phyloP scores from a whole-genome alignment of 202 grass and related monocot species.

The Dendrocalamus latiflorus region DNA sequence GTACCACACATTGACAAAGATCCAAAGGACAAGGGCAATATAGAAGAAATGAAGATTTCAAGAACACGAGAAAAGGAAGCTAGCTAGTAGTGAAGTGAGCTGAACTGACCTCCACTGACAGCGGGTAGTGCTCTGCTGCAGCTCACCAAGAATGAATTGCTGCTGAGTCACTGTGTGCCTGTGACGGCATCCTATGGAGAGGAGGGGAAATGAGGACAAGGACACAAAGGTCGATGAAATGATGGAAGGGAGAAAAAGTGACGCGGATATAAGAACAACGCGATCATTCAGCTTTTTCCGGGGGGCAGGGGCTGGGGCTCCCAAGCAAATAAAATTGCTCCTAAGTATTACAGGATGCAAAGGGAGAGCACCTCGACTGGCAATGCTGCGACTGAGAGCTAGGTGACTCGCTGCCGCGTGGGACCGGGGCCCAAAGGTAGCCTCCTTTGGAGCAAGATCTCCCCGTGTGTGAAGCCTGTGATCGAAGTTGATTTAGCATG shows the following conservation, averaged over 20 bases:
- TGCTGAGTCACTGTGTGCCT: conserved; percentile 15
- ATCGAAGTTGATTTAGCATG: background rate
- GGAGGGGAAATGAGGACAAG: conserved; percentile 23
- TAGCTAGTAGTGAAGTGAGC: background rate
- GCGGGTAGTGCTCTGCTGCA: conserved; percentile 15
- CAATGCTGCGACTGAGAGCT: background rate
- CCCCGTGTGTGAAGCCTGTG: background rate
- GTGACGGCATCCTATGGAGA: conserved; percentile 37
- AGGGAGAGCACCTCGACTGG: background rate
- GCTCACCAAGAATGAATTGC: conserved; percentile 36
- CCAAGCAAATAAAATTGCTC: conserved; percentile 28
- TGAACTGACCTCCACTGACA: conserved; percentile 41
- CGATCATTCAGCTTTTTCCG: background rate
- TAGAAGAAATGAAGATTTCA: conserved; percentile 7
- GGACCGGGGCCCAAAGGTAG: background rate
- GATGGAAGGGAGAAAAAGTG: conserved; percentile 21
- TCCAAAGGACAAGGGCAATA: conserved; percentile 2
- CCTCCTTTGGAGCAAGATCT: background rate
- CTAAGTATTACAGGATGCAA: background rate
- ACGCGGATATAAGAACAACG: conserved; percentile 23
- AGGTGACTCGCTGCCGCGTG: background rate
- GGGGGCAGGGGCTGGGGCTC: conserved; percentile 19
- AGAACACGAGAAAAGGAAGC: conserved; percentile 2
- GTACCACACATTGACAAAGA: conserved; percentile 3
- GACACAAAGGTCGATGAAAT: conserved; percentile 22